Percentiles rank a stretch among this genome's conserved stretches.
phyloP scores from a whole-genome alignment of 208 protist genomes.

The Zelonia costaricensis region DNA sequence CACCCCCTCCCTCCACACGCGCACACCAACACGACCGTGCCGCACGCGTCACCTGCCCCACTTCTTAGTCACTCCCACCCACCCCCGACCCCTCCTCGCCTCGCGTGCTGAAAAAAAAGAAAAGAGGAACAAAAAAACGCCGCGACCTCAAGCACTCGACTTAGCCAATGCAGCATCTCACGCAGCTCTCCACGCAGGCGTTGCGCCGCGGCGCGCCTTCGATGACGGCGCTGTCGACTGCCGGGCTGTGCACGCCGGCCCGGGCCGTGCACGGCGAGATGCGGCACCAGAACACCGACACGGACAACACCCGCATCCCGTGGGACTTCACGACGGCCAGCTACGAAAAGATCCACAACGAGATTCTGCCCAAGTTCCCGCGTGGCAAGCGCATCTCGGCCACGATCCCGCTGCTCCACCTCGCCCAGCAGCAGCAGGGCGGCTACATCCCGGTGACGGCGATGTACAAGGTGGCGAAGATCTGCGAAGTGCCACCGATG shows the following conservation, averaged over 20 bases:
- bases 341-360: slow-evolving; percentile 89
- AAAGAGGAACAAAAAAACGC: no score
- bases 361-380: slow-evolving; percentile 94
- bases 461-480: slow-evolving; percentile 95
- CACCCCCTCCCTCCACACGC: no score
- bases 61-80: no score
- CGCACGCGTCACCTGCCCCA: no score
- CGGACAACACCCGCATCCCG: slow-evolving; percentile 90
- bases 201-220: background rate
- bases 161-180: slow-evolving; percentile 1
- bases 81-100: no score
- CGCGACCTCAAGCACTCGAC: no score
- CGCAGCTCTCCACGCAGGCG: background rate
- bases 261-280: slow-evolving; percentile 80
- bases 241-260: background rate
- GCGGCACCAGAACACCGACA: slow-evolving; percentile 88
- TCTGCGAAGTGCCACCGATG: slow-evolving; percentile 92
- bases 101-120: no score
- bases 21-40: no score
- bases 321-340: slow-evolving; percentile 92
- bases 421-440: slow-evolving; percentile 91
- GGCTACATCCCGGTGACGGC: slow-evolving; percentile 93
- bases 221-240: no score
- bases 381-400: slow-evolving; percentile 69
- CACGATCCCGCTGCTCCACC: slow-evolving; percentile 90